Base-by-base conservation (phyloP, 2,329 filamentous ascomycete species). In the Colletotrichum coccodes region DNA sequence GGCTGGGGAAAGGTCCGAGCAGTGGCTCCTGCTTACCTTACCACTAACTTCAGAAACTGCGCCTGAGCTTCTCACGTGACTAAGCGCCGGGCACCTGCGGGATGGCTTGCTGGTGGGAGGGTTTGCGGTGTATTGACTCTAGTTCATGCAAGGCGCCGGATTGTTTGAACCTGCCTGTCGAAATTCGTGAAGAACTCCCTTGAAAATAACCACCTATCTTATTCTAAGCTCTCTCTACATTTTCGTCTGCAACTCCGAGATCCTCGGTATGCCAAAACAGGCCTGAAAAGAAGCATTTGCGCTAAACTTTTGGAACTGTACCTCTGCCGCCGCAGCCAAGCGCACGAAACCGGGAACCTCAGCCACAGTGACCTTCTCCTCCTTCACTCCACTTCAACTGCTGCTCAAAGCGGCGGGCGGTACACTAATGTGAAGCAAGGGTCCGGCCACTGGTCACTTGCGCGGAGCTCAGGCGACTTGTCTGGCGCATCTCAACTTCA, bases 381-480 rank as follows among this genome's bases (percentile, higher is more conserved):
- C 50, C 49, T 60, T 34, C 32, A 60, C 66, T 65, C 66, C 62
- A 68, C 65, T 56, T 60, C 54, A 60, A 65, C 66, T 60, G 56
- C 62, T 69, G 66, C 66, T 69, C 66, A 57, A 60, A 69, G 66
- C 61, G 61, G 66, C 66, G 49, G 56, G 47, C 61, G 26, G 54
- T 60, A 68, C 61, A 68, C 61, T 69, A 60, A 69, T 60, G 66
- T 69, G 61, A 69, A 54, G 61, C 66, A 69, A 66, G 66, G 66
- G 61, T 60, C 66, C 62, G 66, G 66, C 66, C 62, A 69, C 66
- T 60, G 66, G 66, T 69, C 66, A 66, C 66, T 69, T 66, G 66
- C 56, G 50, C 56, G 54, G 56, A 66, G 66, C 61, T 66, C 66
- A 66, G 62, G 61, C 66, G 49, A 69, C 66, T 60, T 49, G 62